Conservation (phyloP, 225 moss, liverwort and hornwort genomes). For the Bryum argenteum region DNA sequence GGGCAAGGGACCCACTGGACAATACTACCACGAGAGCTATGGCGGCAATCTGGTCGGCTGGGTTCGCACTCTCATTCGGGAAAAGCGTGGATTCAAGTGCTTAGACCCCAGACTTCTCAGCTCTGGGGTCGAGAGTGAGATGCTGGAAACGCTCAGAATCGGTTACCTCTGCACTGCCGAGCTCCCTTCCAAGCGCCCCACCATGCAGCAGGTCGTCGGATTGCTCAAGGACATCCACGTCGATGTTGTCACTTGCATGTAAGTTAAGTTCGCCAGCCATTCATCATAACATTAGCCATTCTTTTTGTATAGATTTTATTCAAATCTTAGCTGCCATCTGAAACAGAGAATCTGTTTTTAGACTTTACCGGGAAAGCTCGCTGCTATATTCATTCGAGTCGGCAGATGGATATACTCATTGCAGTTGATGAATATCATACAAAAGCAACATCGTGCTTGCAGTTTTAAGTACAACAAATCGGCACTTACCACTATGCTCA, state of each 20-base stretch:
- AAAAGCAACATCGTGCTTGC: too few species aligned
- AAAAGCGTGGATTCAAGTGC: slow-evolving; percentile 69
- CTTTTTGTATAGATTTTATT: slow-evolving; percentile 39
- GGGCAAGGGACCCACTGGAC: slow-evolving; percentile 60
- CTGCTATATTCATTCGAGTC: too few species aligned
- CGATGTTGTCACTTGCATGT: slow-evolving; percentile 39
- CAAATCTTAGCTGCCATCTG: slow-evolving; percentile 24
- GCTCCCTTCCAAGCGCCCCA: slow-evolving; percentile 71
- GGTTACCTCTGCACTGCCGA: slow-evolving; percentile 88
- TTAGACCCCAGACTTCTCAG: slow-evolving; percentile 67
- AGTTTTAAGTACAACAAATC: too few species aligned
- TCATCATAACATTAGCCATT: slow-evolving; percentile 1
- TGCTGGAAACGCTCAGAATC: slow-evolving; percentile 77
- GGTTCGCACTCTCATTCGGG: slow-evolving; percentile 69
- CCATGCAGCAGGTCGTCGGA: slow-evolving; percentile 88
- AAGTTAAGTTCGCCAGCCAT: neutral
- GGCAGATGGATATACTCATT: too few species aligned
- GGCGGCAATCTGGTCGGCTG: slow-evolving; percentile 78
- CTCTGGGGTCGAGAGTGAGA: slow-evolving; percentile 56
- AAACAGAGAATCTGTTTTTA: slow-evolving; percentile 38
- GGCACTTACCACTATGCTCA: too few species aligned
- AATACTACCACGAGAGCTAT: slow-evolving; percentile 61
- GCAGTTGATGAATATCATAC: too few species aligned
- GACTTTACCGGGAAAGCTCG: too few species aligned
- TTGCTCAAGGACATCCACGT: slow-evolving; percentile 73